phyloP scores from a whole-genome alignment of 2,329 filamentous ascomycete genomes.

The Scedosporium aurantiacum region DNA sequence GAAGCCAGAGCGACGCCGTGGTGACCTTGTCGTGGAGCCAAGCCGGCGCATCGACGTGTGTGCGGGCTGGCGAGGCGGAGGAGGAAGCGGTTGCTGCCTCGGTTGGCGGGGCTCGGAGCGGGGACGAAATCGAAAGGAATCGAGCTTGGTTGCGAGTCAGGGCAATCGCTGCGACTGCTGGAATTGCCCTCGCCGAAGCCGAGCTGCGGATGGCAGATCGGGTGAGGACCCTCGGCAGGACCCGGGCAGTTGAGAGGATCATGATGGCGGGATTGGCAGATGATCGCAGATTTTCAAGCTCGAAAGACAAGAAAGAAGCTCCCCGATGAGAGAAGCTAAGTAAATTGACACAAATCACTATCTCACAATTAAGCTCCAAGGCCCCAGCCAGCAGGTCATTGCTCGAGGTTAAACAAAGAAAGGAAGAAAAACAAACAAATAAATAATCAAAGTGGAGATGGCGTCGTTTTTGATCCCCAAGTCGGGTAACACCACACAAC shows the following conservation, averaged over 20 bases:
- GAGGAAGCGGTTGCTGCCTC: not conserved
- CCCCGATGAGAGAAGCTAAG: not conserved
- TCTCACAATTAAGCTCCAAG: not conserved
- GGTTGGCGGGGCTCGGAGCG: not conserved
- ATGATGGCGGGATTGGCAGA: not conserved
- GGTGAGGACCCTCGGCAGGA: constrained; percentile 1
- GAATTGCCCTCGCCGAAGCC: not conserved
- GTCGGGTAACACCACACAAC: too few relatives aligned
- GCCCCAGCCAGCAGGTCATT: not conserved
- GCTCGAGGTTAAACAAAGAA: not conserved
- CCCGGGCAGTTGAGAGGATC: not conserved
- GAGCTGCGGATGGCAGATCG: not conserved
- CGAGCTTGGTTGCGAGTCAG: not conserved
- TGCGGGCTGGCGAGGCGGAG: not conserved
- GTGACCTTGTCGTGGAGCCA: constrained; percentile 9
- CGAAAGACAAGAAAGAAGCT: not conserved
- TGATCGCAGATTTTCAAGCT: not conserved
- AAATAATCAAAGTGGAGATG: not conserved
- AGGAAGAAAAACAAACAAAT: not conserved
- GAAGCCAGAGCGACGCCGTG: constrained; percentile 23
- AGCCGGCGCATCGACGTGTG: not conserved
- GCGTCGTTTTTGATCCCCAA: too few relatives aligned
- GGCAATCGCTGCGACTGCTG: not conserved
- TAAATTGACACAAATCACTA: not conserved
- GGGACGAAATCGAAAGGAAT: not conserved